Evolutionary conservation across 345 rosid species (phyloP).

Genomic region (Reutealis trisperma): DNA sequence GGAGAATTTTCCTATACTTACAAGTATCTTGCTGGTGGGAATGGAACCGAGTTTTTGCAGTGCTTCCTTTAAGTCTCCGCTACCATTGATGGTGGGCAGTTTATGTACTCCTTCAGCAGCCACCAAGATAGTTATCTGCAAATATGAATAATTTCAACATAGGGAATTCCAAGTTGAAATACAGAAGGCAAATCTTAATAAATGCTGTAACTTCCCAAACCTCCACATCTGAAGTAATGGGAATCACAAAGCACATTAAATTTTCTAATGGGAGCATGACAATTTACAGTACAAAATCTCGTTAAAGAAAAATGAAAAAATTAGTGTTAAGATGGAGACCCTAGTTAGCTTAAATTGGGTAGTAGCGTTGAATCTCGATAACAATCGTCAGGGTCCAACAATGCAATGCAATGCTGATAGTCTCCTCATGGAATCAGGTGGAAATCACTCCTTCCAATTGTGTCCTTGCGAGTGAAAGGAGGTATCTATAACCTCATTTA

Average conservation of each 20-base stretch:
- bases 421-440: no score
- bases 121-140: slow-evolving; percentile 80
- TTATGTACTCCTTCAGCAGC: slow-evolving; percentile 91
- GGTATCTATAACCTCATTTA: no score
- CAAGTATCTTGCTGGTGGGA: slow-evolving; percentile 66
- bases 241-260: background rate
- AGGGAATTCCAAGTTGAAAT: background rate
- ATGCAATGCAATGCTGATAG: background rate
- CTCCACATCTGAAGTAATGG: background rate
- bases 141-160: slow-evolving; percentile 5
- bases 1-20: slow-evolving; percentile 28
- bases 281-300: background rate
- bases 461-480: no score
- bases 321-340: background rate
- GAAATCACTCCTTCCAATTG: no score
- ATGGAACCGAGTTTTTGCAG: slow-evolving; percentile 77
- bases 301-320: background rate
- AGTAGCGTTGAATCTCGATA: background rate
- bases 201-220: background rate
- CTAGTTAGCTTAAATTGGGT: no score
- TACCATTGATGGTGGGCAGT: slow-evolving; percentile 68
- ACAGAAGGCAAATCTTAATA: background rate
- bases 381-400: background rate
- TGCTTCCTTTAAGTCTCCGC: slow-evolving; percentile 76
- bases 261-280: background rate